phyloP scores from a whole-genome alignment of 1,139 yeast genomes.

The Suhomyces coccinellae region DNA sequence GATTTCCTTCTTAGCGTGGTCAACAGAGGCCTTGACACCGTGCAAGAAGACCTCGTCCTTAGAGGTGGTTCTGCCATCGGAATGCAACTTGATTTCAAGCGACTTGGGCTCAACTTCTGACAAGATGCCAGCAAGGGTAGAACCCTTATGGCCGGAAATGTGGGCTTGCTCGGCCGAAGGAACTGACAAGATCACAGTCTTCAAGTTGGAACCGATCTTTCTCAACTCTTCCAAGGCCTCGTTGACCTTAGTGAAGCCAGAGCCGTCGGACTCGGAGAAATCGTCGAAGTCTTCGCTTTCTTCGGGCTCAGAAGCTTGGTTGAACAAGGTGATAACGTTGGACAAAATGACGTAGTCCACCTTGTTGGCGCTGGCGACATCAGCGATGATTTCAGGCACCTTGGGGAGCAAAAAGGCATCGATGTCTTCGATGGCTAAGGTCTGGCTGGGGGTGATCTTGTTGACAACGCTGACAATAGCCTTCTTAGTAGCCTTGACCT shows the following conservation, averaged over 20 bases:
- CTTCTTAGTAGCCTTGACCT: conserved; percentile 51
- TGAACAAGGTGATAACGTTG: conserved; percentile 42
- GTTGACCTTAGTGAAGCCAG: conserved; percentile 50
- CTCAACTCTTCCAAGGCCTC: conserved; percentile 57
- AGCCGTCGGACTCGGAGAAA: conserved; percentile 17
- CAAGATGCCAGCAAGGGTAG: conserved; percentile 56
- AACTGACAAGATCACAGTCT: conserved; percentile 52
- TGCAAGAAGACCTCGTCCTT: conserved; percentile 59
- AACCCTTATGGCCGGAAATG: conserved; percentile 57
- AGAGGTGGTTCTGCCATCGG: conserved; percentile 38
- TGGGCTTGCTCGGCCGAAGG: conserved; percentile 57
- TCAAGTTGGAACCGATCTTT: conserved; percentile 55
- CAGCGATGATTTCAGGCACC: conserved; percentile 45
- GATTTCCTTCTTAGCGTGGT: conserved; percentile 53
- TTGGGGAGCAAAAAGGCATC: conserved; percentile 64
- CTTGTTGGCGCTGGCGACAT: conserved; percentile 48
- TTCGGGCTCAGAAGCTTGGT: conserved; percentile 20
- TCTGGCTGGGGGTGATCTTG: conserved; percentile 65
- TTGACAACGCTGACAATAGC: conserved; percentile 74
- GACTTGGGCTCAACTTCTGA: conserved; percentile 38
- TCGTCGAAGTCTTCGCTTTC: conserved; percentile 38
- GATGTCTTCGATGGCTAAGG: conserved; percentile 61
- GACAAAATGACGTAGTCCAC: conserved; percentile 60
- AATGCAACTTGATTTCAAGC: conserved; percentile 43
- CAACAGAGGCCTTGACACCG: conserved; percentile 63